Conservation (phyloP, 257 asterid species). For the Jasminum sambac region DNA sequence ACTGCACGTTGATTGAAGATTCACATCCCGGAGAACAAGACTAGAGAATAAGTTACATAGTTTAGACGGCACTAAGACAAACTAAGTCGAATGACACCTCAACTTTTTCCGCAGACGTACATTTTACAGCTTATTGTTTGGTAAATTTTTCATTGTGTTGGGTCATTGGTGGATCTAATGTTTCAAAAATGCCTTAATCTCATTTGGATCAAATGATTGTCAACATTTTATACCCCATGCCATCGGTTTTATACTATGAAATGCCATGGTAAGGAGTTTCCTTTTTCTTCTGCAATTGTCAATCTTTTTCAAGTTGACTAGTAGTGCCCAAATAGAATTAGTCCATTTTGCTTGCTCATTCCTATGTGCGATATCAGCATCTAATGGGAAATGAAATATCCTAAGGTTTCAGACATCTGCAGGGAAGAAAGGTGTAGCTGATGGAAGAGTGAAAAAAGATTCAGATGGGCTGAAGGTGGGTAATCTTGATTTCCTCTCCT, state of each 20-base stretch:
- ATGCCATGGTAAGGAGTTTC: neutral
- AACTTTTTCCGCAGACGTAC: no score
- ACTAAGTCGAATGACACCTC: no score
- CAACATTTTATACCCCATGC: neutral
- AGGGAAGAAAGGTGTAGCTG: constrained; percentile 27
- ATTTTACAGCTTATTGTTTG: no score
- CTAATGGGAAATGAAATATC: constrained; percentile 9
- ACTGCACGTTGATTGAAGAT: no score
- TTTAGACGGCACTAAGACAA: no score
- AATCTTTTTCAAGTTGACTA: neutral
- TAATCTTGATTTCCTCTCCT: constrained; percentile 14
- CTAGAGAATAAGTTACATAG: no score
- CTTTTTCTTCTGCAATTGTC: neutral
- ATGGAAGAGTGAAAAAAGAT: constrained; percentile 14
- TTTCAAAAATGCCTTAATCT: no score
- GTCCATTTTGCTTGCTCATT: neutral
- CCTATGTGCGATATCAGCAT: constrained; percentile 1
- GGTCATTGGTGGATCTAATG: no score
- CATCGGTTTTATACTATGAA: neutral
- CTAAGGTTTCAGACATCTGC: constrained; percentile 24
- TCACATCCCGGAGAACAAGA: no score
- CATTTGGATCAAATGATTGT: neutral
- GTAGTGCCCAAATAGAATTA: neutral
- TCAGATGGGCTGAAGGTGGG: constrained; percentile 16
- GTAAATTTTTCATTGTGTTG: no score